Base-by-base conservation (phyloP, 805 yeast genomes). In the Saccharomycopsis malanga region DNA sequence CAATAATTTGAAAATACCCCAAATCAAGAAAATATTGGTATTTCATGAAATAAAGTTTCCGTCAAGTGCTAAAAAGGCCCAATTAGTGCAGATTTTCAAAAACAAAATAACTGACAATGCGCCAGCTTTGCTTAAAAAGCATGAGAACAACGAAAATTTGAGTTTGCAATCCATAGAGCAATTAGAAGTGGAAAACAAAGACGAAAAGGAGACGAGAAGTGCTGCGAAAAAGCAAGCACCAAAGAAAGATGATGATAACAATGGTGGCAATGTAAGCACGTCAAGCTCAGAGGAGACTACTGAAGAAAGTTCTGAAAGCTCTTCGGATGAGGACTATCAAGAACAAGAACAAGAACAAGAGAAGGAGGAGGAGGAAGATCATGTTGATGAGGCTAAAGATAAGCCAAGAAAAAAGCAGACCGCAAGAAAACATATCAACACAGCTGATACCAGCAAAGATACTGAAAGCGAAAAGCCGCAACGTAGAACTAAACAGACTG, bases 11-110 rank as follows among this genome's bases (percentile, higher is more conserved):
- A 83, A 79, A 44, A 80, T 86, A 20, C 77, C 88, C 3, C 77
- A 84, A 50, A 69, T 91, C 58, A 73, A 93, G 57, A 73, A 78
- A 20, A 71, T 87, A 20, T 68, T 91, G 45, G 63, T 70, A 10
- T 80, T 76, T 46, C 74, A 87, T 58, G 71, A 74, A n/a, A 68
- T 89, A n/a, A 61, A 64, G 1, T 81, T 71, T 58, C 72, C 83
- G 0, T 67, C 83, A 1, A 68, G 73, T 39, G 81, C 88, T 4
- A 85, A 81, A 59, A 91, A 91, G 61, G 64, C 74, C 4, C 79
- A 76, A 10, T 69, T 88, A 49, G 62, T 87, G 1, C 64, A 66
- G n/a, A 57, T 82, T n/a, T 86, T 79, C 63, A 66, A 73, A n/a
- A 61, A 67, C 4, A 61, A 79, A 5, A 65, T 86, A 42, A 66